Evolutionary conservation across 768 basidiomycete genomes (phyloP).

Genomic region (Termitomyces sp.): DNA sequence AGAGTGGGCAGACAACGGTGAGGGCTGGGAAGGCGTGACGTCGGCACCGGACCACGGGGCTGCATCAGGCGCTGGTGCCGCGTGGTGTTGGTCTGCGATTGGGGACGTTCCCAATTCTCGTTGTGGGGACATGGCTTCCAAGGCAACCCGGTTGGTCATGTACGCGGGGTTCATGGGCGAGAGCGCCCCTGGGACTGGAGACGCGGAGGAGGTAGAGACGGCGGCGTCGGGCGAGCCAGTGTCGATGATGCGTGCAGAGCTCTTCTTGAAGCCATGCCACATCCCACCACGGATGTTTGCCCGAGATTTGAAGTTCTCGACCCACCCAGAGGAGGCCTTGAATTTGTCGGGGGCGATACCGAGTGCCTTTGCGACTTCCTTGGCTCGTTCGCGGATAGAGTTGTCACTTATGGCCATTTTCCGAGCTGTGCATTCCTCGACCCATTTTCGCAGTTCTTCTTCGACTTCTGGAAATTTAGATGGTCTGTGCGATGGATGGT

Average conservation of each 20-base stretch:
- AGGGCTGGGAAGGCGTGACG: conserved; percentile 5
- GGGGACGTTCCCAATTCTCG: conserved; percentile 26
- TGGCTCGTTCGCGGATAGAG: conserved; percentile 57
- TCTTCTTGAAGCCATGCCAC: conserved; percentile 36
- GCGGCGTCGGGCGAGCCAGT: not conserved
- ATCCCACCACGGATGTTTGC: conserved; percentile 67
- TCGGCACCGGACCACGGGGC: conserved; percentile 13
- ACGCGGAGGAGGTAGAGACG: not conserved
- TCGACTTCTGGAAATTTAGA: conserved; percentile 83
- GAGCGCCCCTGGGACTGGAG: conserved; percentile 11
- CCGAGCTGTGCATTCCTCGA: conserved; percentile 45
- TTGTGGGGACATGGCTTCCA: conserved; percentile 14
- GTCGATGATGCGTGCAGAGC: conserved; percentile 15
- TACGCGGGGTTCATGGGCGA: conserved; percentile 37
- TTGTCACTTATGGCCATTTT: conserved; percentile 56
- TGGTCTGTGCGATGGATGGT: conserved; percentile 38
- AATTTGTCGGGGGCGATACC: conserved; percentile 66
- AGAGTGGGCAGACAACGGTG: conserved; percentile 7
- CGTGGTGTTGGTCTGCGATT: conserved; percentile 1
- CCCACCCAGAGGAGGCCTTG: conserved; percentile 90
- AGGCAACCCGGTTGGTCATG: conserved; percentile 21
- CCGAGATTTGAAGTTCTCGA: conserved; percentile 87
- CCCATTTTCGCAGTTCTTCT: conserved; percentile 51
- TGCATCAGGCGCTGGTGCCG: conserved; percentile 1
- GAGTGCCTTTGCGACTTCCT: conserved; percentile 52